phyloP scores from a whole-genome alignment of 2,329 filamentous ascomycete species.

The Blumeria hordei region DNA sequence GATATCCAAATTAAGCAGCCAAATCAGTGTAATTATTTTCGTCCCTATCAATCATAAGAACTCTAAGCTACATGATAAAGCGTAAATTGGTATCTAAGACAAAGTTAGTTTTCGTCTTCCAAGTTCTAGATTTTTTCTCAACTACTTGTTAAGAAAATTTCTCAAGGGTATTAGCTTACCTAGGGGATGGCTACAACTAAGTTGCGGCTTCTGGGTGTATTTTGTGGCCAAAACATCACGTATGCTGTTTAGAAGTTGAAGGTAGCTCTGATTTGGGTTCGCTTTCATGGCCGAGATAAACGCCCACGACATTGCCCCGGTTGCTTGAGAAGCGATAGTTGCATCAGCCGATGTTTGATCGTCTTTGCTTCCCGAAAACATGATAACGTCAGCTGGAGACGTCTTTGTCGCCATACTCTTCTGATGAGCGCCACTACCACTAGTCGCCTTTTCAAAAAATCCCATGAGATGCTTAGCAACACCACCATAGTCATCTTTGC shows the following conservation, averaged over 20 bases:
- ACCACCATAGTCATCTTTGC: constrained; percentile 57
- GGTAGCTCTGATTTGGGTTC: constrained; percentile 67
- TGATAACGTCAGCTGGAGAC: constrained; percentile 78
- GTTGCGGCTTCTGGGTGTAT: constrained; percentile 80
- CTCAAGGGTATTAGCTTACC: constrained; percentile 28
- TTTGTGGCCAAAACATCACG: constrained; percentile 64
- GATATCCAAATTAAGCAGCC: too few relatives aligned
- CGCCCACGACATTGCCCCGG: constrained; percentile 91
- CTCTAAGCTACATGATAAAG: background rate
- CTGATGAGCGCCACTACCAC: constrained; percentile 53
- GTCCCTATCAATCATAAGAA: too few relatives aligned
- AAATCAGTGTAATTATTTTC: too few relatives aligned
- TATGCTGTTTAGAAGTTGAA: constrained; percentile 80
- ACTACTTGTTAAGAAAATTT: background rate
- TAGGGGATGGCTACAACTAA: constrained; percentile 82
- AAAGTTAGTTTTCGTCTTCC: background rate
- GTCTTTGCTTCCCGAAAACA: constrained; percentile 95
- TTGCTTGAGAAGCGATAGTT: constrained; percentile 57
- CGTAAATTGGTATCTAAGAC: constrained; percentile 1
- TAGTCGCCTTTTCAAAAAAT: constrained; percentile 57
- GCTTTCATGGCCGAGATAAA: constrained; percentile 76
- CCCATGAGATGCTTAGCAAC: constrained; percentile 56
- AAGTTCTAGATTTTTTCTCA: background rate
- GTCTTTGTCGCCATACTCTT: constrained; percentile 72
- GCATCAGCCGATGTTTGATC: constrained; percentile 59